Evolutionary conservation across 2,329 filamentous ascomycete species (phyloP).

Genomic region (Fusarium mundagurra): DNA sequence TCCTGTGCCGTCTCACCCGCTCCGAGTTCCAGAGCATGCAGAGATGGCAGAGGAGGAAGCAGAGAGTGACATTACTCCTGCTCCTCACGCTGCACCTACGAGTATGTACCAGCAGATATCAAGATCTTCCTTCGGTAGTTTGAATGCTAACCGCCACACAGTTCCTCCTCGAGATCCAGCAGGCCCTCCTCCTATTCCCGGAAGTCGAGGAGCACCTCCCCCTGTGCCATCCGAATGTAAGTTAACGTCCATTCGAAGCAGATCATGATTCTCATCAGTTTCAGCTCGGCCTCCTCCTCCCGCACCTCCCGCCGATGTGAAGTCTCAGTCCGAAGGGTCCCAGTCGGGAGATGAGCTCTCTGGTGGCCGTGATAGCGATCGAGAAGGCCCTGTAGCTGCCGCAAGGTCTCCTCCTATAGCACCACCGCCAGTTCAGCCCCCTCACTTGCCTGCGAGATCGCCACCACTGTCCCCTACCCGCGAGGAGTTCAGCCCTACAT

Average conservation of each 20-base stretch:
- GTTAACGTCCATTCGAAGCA: conserved; percentile 45
- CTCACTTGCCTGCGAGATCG: conserved; percentile 44
- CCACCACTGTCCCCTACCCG: conserved; percentile 46
- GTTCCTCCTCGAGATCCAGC: conserved; percentile 46
- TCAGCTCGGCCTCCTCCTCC: conserved; percentile 71
- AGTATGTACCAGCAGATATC: conserved; percentile 28
- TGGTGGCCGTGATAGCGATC: conserved; percentile 55
- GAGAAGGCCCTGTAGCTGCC: conserved; percentile 42
- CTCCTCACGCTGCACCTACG: conserved; percentile 39
- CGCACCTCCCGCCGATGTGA: conserved; percentile 61
- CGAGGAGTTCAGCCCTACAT: conserved; percentile 54
- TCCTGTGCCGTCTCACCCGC: conserved; percentile 42
- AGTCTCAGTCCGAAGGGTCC: conserved; percentile 79
- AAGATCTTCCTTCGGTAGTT: too few species aligned
- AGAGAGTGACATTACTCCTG: conserved; percentile 50
- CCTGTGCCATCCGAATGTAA: conserved; percentile 70
- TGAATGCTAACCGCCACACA: conserved; percentile 44
- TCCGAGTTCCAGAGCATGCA: conserved; percentile 30
- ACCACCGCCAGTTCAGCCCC: conserved; percentile 48
- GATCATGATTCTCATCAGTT: conserved; percentile 41
- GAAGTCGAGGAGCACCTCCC: conserved; percentile 64
- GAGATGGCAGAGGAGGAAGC: conserved; percentile 45
- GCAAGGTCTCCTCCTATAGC: conserved; percentile 55
- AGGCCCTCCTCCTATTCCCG: conserved; percentile 57
- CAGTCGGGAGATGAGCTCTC: conserved; percentile 91